Evolutionary conservation across 805 yeast genomes (phyloP).

Genomic region (Saccharomyces eubayanus): DNA sequence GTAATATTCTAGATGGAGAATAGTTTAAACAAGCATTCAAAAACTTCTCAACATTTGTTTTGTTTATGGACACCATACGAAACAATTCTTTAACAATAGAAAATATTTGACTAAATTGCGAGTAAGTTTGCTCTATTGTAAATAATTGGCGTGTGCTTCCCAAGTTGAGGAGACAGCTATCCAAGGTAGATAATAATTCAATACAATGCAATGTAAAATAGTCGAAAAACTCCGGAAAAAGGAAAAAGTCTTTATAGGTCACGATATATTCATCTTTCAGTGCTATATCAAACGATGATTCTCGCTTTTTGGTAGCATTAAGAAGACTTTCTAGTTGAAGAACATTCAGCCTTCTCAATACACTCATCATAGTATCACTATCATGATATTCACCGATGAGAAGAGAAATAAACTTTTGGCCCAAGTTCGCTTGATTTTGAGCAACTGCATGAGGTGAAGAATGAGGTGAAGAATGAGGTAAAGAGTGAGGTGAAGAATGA

Average conservation of each 20-base stretch:
- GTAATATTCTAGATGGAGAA: constrained; percentile 10
- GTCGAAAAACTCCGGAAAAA: constrained; percentile 30
- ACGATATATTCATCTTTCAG: constrained; percentile 28
- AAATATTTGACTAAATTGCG: constrained; percentile 7
- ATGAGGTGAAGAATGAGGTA: too few species aligned
- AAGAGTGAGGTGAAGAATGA: too few species aligned
- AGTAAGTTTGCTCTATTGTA: constrained; percentile 8
- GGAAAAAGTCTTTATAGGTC: constrained; percentile 27
- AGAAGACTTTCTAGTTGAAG: constrained; percentile 28
- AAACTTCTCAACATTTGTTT: constrained; percentile 15
- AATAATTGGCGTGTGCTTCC: constrained; percentile 5
- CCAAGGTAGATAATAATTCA: constrained; percentile 10
- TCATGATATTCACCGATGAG: constrained; percentile 23
- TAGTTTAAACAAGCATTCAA: constrained; percentile 16
- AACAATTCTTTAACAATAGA: constrained; percentile 6
- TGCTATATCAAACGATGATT: constrained; percentile 14
- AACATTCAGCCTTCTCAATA: constrained; percentile 27
- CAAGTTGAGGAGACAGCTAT: constrained; percentile 4
- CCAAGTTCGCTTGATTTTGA: neutral
- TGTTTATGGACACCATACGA: constrained; percentile 7
- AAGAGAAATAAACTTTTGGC: constrained; percentile 12
- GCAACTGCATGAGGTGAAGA: neutral
- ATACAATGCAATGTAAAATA: constrained; percentile 10
- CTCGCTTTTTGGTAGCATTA: constrained; percentile 4
- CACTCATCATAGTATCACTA: constrained; percentile 19